Percentiles rank a stretch among this genome's conserved stretches.
Evolutionary conservation across 2,329 filamentous ascomycete species (phyloP).

Genomic region (Alternaria alternata): DNA sequence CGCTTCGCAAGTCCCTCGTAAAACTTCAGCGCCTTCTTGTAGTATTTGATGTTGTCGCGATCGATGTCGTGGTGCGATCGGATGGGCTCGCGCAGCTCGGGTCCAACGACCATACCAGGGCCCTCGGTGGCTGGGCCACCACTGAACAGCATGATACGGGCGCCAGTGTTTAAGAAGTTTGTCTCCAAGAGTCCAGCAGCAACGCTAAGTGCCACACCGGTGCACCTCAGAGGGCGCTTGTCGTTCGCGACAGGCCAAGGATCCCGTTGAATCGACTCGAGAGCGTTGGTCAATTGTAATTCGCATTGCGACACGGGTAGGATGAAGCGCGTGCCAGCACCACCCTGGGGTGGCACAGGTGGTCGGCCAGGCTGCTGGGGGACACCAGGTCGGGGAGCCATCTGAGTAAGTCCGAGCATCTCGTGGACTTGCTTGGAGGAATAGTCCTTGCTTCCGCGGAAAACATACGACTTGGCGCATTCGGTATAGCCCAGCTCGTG

Average conservation of each 20-base stretch:
- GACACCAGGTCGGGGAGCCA: slow-evolving; percentile 72
- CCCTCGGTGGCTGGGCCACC: slow-evolving; percentile 95
- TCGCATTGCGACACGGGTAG: slow-evolving; percentile 95
- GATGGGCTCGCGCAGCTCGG: slow-evolving; percentile 94
- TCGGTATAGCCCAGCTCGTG: slow-evolving; percentile 98
- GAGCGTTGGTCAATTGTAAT: slow-evolving; percentile 93
- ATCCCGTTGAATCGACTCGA: slow-evolving; percentile 95
- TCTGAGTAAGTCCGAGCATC: slow-evolving; percentile 86
- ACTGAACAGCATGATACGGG: slow-evolving; percentile 95
- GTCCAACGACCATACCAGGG: slow-evolving; percentile 94
- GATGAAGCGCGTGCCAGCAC: slow-evolving; percentile 87
- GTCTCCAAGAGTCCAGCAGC: slow-evolving; percentile 92
- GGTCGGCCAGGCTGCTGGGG: slow-evolving; percentile 78
- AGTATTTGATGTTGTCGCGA: slow-evolving; percentile 98
- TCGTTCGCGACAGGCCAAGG: slow-evolving; percentile 98
- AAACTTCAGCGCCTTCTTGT: slow-evolving; percentile 99
- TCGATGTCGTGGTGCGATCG: slow-evolving; percentile 99
- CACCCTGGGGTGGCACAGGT: slow-evolving; percentile 69
- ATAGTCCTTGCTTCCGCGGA: slow-evolving; percentile 97
- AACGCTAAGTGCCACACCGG: slow-evolving; percentile 94
- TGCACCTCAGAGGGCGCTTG: slow-evolving; percentile 87
- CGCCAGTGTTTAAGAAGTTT: slow-evolving; percentile 94
- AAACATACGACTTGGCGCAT: slow-evolving; percentile 98
- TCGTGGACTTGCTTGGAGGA: slow-evolving; percentile 99
- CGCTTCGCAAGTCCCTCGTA: slow-evolving; percentile 95